Evolutionary conservation across 1,284 basidiomycete genomes (phyloP), one percentile per base, ranked within the genome.

Genomic region (Omphalotus olearius): DNA sequence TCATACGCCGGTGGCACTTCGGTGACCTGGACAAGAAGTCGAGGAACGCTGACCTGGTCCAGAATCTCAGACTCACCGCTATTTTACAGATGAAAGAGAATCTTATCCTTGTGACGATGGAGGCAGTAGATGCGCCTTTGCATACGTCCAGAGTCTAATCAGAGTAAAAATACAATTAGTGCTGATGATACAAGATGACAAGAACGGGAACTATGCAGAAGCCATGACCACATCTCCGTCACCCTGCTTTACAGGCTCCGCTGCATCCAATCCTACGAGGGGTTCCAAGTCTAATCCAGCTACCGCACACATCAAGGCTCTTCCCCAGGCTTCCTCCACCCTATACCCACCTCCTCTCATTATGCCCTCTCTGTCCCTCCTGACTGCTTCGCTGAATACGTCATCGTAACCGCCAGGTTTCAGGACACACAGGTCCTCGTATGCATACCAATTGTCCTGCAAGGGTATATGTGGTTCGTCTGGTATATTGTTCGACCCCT

Each of bases 331-430:
- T 64, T 93, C 83, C 53, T 85, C 79, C 9, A 93, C 72, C 58
- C 76, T 77, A 64, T 91, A 97, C 1, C 92, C 93, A 14, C 92
- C 94, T 7, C 83, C 91, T 40, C 87, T 74, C 79, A 91, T 88
- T 60, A 88, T 84, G 3, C 88, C 87, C 57, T 91, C 86, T 50
- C 78, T 70, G 60, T 93, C 90, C 60, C 80, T 80, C 59, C 85
- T 75, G 5, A 91, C 82, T 3, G 83, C 85, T 53, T 88, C 88
- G 58, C 86, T 89, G 57, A 78, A 70, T 28, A 85, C 75, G 60
- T 91, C 89, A 51, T 82, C 72, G 65, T 91, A 91, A n/a, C 74
- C 68, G 26, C 70, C 64, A 28, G 65, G 67, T 53, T 70, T 72
- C 51, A 88, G 53, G 20, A 68, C 64, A 62, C 76, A 88, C 67